A percentile compares a stretch with the other conserved stretches of the same genome.
These are phyloP conservation scores for Papilionanthe hybrid DNA, from an alignment of 116 monocot genomes.

Conservation along the genomic window DNA sequence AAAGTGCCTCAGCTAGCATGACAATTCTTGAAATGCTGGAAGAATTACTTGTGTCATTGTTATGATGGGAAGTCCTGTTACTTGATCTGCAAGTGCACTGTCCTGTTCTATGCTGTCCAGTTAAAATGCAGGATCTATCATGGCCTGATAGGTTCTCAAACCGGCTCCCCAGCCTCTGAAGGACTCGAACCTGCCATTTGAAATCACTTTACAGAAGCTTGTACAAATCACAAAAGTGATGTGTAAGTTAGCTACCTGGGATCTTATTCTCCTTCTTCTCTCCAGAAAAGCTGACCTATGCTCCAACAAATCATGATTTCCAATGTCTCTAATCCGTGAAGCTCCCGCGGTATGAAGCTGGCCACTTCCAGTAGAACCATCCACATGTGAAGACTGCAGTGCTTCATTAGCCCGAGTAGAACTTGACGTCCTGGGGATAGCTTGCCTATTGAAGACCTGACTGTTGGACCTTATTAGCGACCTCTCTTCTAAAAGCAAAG, in stretches of 20 bases:
- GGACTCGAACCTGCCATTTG: conserved; percentile 72
- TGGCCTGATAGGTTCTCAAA: conserved; percentile 80
- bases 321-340: conserved; percentile 22
- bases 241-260: conserved; percentile 34
- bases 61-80: conserved; percentile 32
- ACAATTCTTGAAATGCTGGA: conserved; percentile 95
- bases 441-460: conserved; percentile 31
- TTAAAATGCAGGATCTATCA: conserved; percentile 76
- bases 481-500: conserved; percentile 41
- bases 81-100: conserved; percentile 60
- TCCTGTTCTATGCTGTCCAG: conserved; percentile 64
- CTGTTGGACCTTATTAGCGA: conserved; percentile 7
- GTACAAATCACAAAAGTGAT: not conserved
- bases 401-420: conserved; percentile 21
- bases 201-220: conserved; percentile 1
- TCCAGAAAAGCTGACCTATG: conserved; percentile 50
- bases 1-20: conserved; percentile 94
- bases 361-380: conserved; percentile 9
- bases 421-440: conserved; percentile 22
- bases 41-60: conserved; percentile 51
- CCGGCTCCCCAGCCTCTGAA: conserved; percentile 76
- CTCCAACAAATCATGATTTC: conserved; percentile 36
- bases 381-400: conserved; percentile 10
- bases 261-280: conserved; percentile 59
- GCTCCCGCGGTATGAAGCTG: conserved; percentile 7